A percentile compares a stretch with the other conserved stretches of the same genome.
Conservation (phyloP, 2,329 filamentous ascomycete species). For the Diplodia corticola region DNA sequence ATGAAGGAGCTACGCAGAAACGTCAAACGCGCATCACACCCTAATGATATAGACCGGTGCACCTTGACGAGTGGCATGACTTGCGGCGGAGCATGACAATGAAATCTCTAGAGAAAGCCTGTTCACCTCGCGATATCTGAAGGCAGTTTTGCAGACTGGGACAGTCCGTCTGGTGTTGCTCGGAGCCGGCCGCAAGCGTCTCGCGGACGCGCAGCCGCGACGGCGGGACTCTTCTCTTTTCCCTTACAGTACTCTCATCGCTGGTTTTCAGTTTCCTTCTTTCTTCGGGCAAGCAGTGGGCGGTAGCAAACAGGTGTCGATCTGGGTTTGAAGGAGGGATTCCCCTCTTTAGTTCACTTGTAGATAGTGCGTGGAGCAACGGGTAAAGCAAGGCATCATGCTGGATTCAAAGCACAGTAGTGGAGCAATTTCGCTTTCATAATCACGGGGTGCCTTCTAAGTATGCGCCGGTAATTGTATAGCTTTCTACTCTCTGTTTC, state of each 20-base stretch:
- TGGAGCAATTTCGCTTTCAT: constrained; percentile 17
- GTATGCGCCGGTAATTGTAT: constrained; percentile 22
- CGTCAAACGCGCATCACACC: constrained; percentile 18
- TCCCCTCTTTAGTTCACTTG: constrained; percentile 27
- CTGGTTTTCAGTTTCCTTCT: constrained; percentile 9
- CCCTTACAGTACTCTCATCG: constrained; percentile 9
- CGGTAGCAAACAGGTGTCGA: constrained; percentile 19
- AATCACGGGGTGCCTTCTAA: constrained; percentile 15
- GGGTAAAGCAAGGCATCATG: constrained; percentile 22
- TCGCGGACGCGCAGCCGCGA: background rate
- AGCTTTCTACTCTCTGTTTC: constrained; percentile 6
- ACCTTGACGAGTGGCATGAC: constrained; percentile 20
- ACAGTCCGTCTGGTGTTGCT: background rate
- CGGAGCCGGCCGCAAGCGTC: background rate
- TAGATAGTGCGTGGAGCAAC: constrained; percentile 30
- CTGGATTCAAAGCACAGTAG: constrained; percentile 20
- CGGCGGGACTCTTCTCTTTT: constrained; percentile 5
- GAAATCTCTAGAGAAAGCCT: constrained; percentile 17
- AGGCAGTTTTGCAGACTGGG: background rate
- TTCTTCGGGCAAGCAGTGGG: constrained; percentile 2
- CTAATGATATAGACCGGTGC: constrained; percentile 23
- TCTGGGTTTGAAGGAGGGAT: constrained; percentile 15
- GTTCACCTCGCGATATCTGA: constrained; percentile 5
- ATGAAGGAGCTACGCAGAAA: constrained; percentile 26
- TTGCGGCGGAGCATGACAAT: constrained; percentile 19